Conservation (phyloP, 2,329 filamentous ascomycete species). For the Sphaerulina populicola region DNA sequence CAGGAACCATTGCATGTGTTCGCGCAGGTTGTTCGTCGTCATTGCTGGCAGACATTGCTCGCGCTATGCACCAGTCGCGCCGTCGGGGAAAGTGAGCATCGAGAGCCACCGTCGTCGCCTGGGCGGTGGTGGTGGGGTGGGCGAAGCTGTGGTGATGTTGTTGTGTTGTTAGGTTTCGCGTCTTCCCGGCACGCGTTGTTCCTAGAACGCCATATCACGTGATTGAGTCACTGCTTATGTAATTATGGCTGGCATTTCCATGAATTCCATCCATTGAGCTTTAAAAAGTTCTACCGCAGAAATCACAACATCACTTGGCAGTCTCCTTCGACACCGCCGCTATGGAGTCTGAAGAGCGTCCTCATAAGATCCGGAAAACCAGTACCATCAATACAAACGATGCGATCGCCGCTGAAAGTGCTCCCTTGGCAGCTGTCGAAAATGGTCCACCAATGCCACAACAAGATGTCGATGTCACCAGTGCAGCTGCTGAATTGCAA, state of each 20-base stretch:
- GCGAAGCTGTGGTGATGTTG: background rate
- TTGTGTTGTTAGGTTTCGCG: slow-evolving; percentile 3
- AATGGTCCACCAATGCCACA: background rate
- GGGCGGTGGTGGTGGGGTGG: background rate
- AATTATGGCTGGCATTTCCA: background rate
- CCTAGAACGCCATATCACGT: background rate
- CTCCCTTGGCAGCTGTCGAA: background rate
- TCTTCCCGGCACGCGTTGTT: background rate
- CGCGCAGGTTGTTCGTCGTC: slow-evolving; percentile 43
- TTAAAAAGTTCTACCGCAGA: slow-evolving; percentile 6
- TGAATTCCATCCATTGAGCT: background rate
- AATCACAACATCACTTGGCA: background rate
- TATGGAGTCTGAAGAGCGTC: slow-evolving; percentile 52
- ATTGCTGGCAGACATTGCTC: slow-evolving; percentile 31
- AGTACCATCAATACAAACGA: background rate
- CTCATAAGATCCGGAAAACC: slow-evolving; percentile 49
- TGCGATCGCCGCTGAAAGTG: background rate
- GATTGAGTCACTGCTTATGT: background rate
- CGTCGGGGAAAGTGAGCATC: slow-evolving; percentile 2
- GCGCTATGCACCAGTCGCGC: background rate
- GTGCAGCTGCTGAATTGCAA: background rate
- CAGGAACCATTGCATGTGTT: slow-evolving; percentile 44
- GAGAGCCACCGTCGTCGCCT: background rate
- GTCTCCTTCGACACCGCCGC: slow-evolving; percentile 5
- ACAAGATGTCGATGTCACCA: background rate